Evolutionary conservation across 306 rosid genomes (phyloP).

Genomic region (Malus fusca): DNA sequence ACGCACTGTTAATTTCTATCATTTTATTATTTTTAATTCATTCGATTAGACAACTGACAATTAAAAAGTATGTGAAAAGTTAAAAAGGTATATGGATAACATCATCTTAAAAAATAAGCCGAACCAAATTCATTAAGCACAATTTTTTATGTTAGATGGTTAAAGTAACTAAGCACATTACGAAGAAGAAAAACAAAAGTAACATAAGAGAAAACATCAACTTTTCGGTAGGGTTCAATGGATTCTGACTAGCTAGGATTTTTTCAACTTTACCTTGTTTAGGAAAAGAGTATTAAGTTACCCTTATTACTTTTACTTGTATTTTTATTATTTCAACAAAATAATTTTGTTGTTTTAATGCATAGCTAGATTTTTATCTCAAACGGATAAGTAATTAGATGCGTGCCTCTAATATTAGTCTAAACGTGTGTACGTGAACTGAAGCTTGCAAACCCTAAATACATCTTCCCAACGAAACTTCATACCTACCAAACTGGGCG

Average conservation of each 20-base stretch:
- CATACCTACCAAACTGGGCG: not conserved
- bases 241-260: not conserved
- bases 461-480: not conserved
- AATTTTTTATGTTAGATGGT: not conserved
- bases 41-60: too few relatives aligned
- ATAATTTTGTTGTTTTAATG: not conserved
- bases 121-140: not conserved
- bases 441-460: not conserved
- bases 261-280: not conserved
- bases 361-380: not conserved
- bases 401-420: not conserved
- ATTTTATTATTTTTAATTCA: too few relatives aligned
- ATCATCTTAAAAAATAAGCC: not conserved
- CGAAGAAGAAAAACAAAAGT: not conserved
- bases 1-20: too few relatives aligned
- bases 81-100: too few relatives aligned
- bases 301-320: not conserved
- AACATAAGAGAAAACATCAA: not conserved
- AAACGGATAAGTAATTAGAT: not conserved
- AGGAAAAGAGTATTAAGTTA: not conserved
- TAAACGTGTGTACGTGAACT: not conserved
- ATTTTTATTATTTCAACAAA: not conserved
- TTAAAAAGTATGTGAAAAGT: rapidly evolving
- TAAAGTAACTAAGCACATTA: not conserved
- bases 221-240: not conserved